A percentile compares a stretch with the other conserved stretches of the same genome.
Evolutionary conservation across 2,329 filamentous ascomycete species (phyloP).

Genomic region (Phyllosticta ampelicida): DNA sequence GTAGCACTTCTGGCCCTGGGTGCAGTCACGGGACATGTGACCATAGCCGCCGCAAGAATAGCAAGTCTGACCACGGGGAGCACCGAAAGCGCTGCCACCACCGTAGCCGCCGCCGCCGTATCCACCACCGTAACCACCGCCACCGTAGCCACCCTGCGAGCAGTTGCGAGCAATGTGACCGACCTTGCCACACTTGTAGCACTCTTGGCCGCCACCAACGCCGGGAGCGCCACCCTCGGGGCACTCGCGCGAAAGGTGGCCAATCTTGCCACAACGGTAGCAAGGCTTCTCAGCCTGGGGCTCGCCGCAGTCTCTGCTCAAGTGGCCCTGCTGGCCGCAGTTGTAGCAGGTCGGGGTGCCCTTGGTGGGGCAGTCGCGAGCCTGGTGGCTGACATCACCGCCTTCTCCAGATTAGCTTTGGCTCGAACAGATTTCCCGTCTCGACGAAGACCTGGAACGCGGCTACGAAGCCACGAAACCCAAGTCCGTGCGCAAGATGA

Average conservation of each 20-base stretch:
- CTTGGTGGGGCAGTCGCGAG: conserved; percentile 42
- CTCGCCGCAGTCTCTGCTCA: conserved; percentile 77
- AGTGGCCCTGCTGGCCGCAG: conserved; percentile 39
- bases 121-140: conserved; percentile 39
- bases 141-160: conserved; percentile 48
- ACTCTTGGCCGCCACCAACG: conserved; percentile 50
- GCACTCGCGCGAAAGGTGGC: conserved; percentile 89
- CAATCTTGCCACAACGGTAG: conserved; percentile 67
- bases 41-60: conserved; percentile 96
- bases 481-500: background rate
- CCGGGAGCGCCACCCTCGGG: conserved; percentile 43
- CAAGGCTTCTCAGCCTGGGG: conserved; percentile 74
- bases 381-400: conserved; percentile 39
- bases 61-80: conserved; percentile 58
- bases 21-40: conserved; percentile 97
- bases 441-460: background rate
- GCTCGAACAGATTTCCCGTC: conserved; percentile 11
- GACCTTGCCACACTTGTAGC: conserved; percentile 97
- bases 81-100: conserved; percentile 37
- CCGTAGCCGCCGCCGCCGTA: conserved; percentile 34
- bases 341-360: conserved; percentile 39
- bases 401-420: conserved; percentile 23
- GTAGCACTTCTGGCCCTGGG: conserved; percentile 99
- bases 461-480: background rate
- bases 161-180: conserved; percentile 95